Evolutionary conservation across 441 rosid species (phyloP).

Genomic region (Populus hybrid): DNA sequence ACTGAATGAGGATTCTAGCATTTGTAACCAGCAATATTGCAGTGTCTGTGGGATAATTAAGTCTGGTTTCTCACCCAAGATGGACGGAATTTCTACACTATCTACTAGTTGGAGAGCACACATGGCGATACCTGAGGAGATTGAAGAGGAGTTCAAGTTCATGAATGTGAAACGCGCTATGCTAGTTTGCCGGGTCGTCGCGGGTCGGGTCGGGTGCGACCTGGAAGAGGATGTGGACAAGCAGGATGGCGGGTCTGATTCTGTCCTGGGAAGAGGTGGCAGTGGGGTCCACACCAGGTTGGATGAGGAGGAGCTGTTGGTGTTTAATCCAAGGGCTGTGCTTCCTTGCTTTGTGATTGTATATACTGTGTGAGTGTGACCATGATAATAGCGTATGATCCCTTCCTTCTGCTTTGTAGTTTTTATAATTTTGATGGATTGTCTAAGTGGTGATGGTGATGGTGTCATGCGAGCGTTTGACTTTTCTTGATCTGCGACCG

Average conservation of each 20-base stretch:
- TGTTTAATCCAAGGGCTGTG: conserved; percentile 95
- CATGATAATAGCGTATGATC: conserved; percentile 8
- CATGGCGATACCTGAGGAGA: conserved; percentile 74
- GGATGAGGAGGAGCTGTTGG: conserved; percentile 84
- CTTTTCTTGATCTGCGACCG: neutral
- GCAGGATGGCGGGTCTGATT: conserved; percentile 68
- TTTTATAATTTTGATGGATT: neutral
- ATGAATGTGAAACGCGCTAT: conserved; percentile 92
- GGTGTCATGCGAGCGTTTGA: neutral
- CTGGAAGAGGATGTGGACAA: conserved; percentile 43
- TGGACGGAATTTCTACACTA: conserved; percentile 81
- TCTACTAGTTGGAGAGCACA: conserved; percentile 87
- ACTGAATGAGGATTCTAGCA: conserved; percentile 41
- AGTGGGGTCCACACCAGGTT: conserved; percentile 39
- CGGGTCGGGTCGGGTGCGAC: conserved; percentile 82
- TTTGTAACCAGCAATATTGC: conserved; percentile 77
- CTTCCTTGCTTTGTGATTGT: conserved; percentile 96
- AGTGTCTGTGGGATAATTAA: conserved; percentile 79
- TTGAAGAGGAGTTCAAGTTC: conserved; percentile 81
- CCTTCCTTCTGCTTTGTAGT: neutral
- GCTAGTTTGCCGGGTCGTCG: conserved; percentile 85
- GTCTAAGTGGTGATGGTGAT: neutral
- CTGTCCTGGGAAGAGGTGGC: conserved; percentile 59
- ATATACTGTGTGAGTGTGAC: conserved; percentile 51
- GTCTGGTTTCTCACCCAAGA: conserved; percentile 80